These are phyloP conservation scores for Podaxis carcinomalis DNA, from an alignment of 768 basidiomycete species.

Conservation along the genomic window DNA sequence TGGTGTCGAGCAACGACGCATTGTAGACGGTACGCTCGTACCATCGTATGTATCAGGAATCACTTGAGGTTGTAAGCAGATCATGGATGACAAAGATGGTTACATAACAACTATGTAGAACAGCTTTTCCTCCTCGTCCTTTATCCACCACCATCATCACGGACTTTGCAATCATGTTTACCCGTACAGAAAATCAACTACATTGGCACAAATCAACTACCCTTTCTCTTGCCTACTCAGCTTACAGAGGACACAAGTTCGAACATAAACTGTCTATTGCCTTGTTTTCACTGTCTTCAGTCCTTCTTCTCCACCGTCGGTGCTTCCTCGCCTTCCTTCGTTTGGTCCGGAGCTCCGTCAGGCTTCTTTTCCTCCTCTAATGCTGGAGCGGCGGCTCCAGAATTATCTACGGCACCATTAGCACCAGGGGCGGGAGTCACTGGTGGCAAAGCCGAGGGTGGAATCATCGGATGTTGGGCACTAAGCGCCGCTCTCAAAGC, in stretches of 20 bases:
- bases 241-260: neutral
- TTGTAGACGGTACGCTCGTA: neutral
- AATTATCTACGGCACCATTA: neutral
- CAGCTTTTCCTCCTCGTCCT: constrained; percentile 26
- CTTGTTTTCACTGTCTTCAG: neutral
- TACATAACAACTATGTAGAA: constrained; percentile 27
- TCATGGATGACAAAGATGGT: constrained; percentile 36
- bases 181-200: constrained; percentile 4
- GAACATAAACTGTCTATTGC: neutral
- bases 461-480: constrained; percentile 38
- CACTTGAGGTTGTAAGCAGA: neutral
- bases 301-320: constrained; percentile 18
- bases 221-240: neutral
- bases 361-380: constrained; percentile 24
- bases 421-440: constrained; percentile 5
- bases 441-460: constrained; percentile 16
- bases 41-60: neutral
- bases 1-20: neutral
- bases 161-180: constrained; percentile 3
- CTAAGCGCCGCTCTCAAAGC: constrained; percentile 69
- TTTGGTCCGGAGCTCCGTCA: constrained; percentile 23
- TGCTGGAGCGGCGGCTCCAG: neutral
- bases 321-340: constrained; percentile 23
- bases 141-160: constrained; percentile 18
- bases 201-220: neutral